phyloP scores from a whole-genome alignment of 495 filamentous ascomycete genomes.

The Usnea hakonensis region DNA sequence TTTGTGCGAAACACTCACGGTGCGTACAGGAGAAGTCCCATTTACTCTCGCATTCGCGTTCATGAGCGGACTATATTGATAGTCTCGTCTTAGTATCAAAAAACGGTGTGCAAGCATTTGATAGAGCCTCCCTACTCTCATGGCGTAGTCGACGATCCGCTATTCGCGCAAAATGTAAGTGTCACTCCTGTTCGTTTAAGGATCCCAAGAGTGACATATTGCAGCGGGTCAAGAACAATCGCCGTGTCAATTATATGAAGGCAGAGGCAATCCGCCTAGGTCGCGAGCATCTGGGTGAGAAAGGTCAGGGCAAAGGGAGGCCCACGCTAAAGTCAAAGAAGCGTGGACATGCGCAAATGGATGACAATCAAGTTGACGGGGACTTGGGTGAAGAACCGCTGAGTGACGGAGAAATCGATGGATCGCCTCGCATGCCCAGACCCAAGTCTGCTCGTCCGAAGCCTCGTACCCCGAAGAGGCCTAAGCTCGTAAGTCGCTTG shows the following conservation, averaged over 20 bases:
- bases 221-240: conserved; percentile 24
- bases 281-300: conserved; percentile 11
- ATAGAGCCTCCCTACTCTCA: conserved; percentile 29
- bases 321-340: background rate
- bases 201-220: background rate
- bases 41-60: background rate
- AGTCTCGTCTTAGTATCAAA: conserved; percentile 18
- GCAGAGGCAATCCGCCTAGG: conserved; percentile 15
- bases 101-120: conserved; percentile 38
- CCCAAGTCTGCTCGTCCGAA: background rate
- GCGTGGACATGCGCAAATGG: background rate
- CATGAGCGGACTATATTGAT: background rate
- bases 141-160: conserved; percentile 33
- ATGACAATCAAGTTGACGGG: background rate
- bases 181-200: background rate
- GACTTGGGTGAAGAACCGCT: conserved; percentile 3
- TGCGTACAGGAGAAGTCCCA: too few species aligned
- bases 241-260: conserved; percentile 24
- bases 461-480: conserved; percentile 1
- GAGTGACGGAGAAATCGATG: conserved; percentile 1
- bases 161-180: conserved; percentile 17
- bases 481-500: conserved; percentile 1
- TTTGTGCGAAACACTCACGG: background rate
- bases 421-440: background rate
- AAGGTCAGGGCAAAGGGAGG: conserved; percentile 18